These are phyloP conservation scores for Starmerella powellii DNA, from an alignment of 805 yeast genomes.

Conservation along the genomic window DNA sequence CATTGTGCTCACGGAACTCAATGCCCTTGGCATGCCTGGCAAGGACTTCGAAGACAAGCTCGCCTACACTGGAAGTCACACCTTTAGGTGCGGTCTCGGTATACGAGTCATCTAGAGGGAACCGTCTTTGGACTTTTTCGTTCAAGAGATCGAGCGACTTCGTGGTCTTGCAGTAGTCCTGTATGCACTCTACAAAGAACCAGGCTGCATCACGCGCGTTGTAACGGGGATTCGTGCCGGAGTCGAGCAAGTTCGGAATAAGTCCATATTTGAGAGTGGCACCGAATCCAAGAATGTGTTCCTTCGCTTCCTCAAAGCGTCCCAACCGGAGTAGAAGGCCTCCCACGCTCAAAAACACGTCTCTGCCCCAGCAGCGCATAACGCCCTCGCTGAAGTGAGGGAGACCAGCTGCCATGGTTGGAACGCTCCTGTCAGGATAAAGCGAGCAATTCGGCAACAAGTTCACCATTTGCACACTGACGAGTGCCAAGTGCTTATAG, in stretches of 20 bases:
- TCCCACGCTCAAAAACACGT: conserved; percentile 75
- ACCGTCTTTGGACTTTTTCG: conserved; percentile 66
- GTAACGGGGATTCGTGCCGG: conserved; percentile 86
- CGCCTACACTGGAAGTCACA: conserved; percentile 56
- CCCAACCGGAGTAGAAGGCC: conserved; percentile 73
- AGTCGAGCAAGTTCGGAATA: conserved; percentile 84
- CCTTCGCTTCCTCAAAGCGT: conserved; percentile 63
- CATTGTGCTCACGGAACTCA: conserved; percentile 84
- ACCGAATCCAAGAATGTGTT: conserved; percentile 77
- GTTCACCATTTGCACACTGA: conserved; percentile 82
- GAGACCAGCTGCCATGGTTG: conserved; percentile 87
- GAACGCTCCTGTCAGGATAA: conserved; percentile 44
- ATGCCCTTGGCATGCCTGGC: conserved; percentile 84
- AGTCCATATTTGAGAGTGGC: conserved; percentile 87
- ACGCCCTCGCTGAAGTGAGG: conserved; percentile 86
- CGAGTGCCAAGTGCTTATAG: conserved; percentile 64
- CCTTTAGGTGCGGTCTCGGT: conserved; percentile 57
- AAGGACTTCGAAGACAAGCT: conserved; percentile 69
- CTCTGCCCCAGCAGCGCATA: conserved; percentile 99
- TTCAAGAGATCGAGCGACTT: conserved; percentile 53
- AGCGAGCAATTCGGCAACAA: conserved; percentile 61
- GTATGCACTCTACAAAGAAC: conserved; percentile 84
- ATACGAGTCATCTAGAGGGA: conserved; percentile 78
- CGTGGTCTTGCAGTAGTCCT: conserved; percentile 58
- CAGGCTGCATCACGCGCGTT: conserved; percentile 96